Evolutionary conservation across 768 basidiomycete genomes (phyloP).

Genomic region (Russula compacta): DNA sequence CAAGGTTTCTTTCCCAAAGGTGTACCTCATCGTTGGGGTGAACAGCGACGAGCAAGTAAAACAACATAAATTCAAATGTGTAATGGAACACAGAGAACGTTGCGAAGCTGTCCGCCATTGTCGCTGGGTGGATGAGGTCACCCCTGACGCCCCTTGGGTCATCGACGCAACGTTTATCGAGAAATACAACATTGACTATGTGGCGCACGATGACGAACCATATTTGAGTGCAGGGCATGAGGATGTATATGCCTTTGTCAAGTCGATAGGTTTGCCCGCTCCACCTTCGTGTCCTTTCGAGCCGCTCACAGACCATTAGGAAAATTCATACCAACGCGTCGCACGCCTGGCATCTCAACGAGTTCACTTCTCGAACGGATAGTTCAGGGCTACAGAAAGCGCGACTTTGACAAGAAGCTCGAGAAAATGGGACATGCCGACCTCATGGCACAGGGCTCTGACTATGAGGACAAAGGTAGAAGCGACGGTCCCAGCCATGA

Average conservation of each 20-base stretch:
- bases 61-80: constrained; percentile 67
- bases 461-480: constrained; percentile 24
- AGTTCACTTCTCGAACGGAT: constrained; percentile 90
- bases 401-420: constrained; percentile 84
- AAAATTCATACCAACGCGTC: constrained; percentile 89
- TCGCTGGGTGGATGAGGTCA: constrained; percentile 92
- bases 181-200: constrained; percentile 87
- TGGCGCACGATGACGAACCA: constrained; percentile 92
- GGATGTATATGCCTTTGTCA: constrained; percentile 80
- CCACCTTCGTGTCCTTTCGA: neutral
- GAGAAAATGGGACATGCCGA: constrained; percentile 78
- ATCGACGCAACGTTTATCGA: constrained; percentile 74
- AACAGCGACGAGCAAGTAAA: constrained; percentile 79
- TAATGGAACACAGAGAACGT: constrained; percentile 88
- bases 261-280: constrained; percentile 58
- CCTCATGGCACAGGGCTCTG: constrained; percentile 49
- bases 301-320: constrained; percentile 37
- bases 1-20: constrained; percentile 84
- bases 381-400: constrained; percentile 73
- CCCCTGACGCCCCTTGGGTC: constrained; percentile 88
- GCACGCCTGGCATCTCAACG: constrained; percentile 91
- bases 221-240: constrained; percentile 71
- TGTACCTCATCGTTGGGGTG: constrained; percentile 90
- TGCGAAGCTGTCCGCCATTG: constrained; percentile 92
- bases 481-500: neutral